Evolutionary conservation across 2,329 filamentous ascomycete genomes (phyloP).

Genomic region (Pseudogymnoascus sp.): DNA sequence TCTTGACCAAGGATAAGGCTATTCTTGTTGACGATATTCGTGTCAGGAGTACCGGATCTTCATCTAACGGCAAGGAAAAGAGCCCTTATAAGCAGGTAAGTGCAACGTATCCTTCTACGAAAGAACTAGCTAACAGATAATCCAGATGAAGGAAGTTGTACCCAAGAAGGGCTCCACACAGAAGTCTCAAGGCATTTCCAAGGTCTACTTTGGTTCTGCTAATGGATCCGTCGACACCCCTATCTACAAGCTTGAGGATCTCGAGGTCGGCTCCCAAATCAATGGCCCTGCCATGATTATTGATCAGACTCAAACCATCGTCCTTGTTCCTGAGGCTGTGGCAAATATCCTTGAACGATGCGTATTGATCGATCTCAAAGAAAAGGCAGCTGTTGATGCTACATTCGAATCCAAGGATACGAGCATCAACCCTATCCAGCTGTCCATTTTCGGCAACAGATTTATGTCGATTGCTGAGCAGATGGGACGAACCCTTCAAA

Average conservation of each 20-base stretch:
- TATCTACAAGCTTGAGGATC: constrained; percentile 69
- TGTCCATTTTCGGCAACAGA: constrained; percentile 70
- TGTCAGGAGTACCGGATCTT: constrained; percentile 79
- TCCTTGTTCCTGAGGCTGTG: constrained; percentile 69
- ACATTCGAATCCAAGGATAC: constrained; percentile 30
- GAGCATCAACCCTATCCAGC: constrained; percentile 62
- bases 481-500: constrained; percentile 70
- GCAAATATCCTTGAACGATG: constrained; percentile 71
- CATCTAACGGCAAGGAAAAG: constrained; percentile 65
- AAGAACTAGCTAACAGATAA: constrained; percentile 31
- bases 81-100: constrained; percentile 2
- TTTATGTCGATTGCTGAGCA: constrained; percentile 83
- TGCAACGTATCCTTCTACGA: neutral
- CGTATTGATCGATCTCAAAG: constrained; percentile 63
- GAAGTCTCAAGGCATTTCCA: neutral
- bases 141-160: constrained; percentile 29
- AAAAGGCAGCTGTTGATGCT: constrained; percentile 8
- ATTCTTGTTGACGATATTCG: constrained; percentile 84
- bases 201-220: neutral
- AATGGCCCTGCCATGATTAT: constrained; percentile 77
- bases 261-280: constrained; percentile 65
- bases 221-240: constrained; percentile 43
- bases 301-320: constrained; percentile 82
- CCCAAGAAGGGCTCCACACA: neutral
- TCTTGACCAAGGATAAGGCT: constrained; percentile 72